Percentiles rank a stretch among this genome's conserved stretches.
phyloP scores from a whole-genome alignment of 192 early-diverging fungal species.

The Bifiguratus adelaidae region DNA sequence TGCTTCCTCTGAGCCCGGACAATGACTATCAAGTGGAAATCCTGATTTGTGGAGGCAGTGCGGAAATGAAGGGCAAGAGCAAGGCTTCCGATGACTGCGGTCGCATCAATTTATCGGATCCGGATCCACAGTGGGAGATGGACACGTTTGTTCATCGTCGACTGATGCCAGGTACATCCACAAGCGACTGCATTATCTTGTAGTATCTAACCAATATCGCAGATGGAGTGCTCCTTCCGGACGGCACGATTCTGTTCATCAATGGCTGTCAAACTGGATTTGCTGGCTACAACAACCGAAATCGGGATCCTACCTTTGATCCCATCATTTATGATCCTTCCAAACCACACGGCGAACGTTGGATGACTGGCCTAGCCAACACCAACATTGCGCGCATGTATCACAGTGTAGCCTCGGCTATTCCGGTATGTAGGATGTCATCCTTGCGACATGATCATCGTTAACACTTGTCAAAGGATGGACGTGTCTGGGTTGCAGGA shows the following conservation, averaged over 20 bases:
- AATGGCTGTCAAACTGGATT: conserved; percentile 44
- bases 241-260: conserved; percentile 36
- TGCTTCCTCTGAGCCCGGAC: conserved; percentile 41
- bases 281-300: conserved; percentile 26
- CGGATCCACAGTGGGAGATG: conserved; percentile 33
- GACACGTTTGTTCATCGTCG: conserved; percentile 30
- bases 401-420: conserved; percentile 37
- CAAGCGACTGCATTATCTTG: neutral
- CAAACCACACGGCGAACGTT: conserved; percentile 23
- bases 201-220: neutral
- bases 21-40: conserved; percentile 44
- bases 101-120: conserved; percentile 24
- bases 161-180: conserved; percentile 24
- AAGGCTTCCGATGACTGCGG: conserved; percentile 23
- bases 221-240: conserved; percentile 31
- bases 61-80: conserved; percentile 15
- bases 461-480: conserved; percentile 16
- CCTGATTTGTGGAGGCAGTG: conserved; percentile 46
- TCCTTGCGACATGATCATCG: neutral
- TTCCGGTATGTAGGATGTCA: conserved; percentile 10
- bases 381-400: conserved; percentile 53
- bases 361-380: conserved; percentile 24
- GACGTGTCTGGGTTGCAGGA: conserved; percentile 44
- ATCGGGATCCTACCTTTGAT: conserved; percentile 32
- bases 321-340: conserved; percentile 42